Percentiles rank a stretch among this genome's conserved stretches.
phyloP scores from a whole-genome alignment of 257 asterid species.

The Ilex asprella region DNA sequence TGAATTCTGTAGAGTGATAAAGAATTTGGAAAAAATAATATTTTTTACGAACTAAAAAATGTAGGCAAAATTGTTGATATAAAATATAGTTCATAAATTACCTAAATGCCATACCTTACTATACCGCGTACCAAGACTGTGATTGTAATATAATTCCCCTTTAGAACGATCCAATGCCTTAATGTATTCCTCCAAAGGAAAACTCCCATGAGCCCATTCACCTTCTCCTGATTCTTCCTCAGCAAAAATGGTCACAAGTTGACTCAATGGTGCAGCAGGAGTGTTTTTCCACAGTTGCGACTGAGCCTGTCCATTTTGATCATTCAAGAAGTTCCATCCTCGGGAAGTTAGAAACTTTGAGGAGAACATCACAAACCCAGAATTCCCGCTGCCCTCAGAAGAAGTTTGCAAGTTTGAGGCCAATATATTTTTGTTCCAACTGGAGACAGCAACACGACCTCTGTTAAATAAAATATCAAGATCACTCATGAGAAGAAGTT shows the following conservation, averaged over 20 bases:
- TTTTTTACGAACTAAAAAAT: background rate
- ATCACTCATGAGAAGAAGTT: constrained; percentile 49
- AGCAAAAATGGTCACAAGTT: constrained; percentile 55
- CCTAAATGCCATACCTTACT: constrained; percentile 62
- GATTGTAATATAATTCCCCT: constrained; percentile 81
- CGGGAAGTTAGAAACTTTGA: constrained; percentile 52
- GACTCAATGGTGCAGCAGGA: constrained; percentile 56
- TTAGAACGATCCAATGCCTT: constrained; percentile 76
- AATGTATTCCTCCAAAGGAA: constrained; percentile 81
- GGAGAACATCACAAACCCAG: constrained; percentile 71
- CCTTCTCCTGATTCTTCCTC: constrained; percentile 49
- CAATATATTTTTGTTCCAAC: constrained; percentile 64
- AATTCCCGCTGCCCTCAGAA: constrained; percentile 52
- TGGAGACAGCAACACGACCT: constrained; percentile 71
- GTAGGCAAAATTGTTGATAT: background rate
- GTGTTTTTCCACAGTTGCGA: constrained; percentile 22
- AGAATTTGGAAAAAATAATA: background rate
- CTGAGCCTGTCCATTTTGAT: constrained; percentile 29
- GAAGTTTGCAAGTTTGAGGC: constrained; percentile 39
- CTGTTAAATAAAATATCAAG: constrained; percentile 60
- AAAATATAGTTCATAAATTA: constrained; percentile 18
- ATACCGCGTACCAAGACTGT: constrained; percentile 81
- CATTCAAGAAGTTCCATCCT: constrained; percentile 71
- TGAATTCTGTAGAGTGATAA: background rate
- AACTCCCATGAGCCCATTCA: constrained; percentile 90